A percentile compares a stretch with the other conserved stretches of the same genome.
These are phyloP conservation scores for Cochlearia excelsa DNA, from an alignment of 345 rosid genomes.

Conservation along the genomic window DNA sequence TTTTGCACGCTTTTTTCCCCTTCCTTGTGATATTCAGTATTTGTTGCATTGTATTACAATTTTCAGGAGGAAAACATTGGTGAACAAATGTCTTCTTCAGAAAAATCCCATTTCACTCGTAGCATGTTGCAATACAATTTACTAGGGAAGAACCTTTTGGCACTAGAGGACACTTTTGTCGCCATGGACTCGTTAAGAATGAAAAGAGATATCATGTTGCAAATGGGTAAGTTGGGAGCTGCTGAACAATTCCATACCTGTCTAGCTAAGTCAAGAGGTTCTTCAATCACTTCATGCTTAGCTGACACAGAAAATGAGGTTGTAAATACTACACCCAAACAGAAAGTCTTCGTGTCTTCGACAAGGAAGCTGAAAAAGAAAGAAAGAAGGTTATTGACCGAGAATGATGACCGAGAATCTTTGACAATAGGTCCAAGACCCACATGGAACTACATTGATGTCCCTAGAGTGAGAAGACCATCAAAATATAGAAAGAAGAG, in stretches of 20 bases:
- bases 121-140: conserved; percentile 43
- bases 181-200: conserved; percentile 45
- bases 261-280: conserved; percentile 42
- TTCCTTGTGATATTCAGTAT: background rate
- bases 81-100: conserved; percentile 33
- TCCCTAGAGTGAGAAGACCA: conserved; percentile 34
- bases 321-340: conserved; percentile 21
- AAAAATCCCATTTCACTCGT: conserved; percentile 22
- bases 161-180: conserved; percentile 55
- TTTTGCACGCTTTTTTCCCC: conserved; percentile 4
- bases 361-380: conserved; percentile 44
- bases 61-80: conserved; percentile 13
- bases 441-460: conserved; percentile 25
- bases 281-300: conserved; percentile 35
- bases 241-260: conserved; percentile 44
- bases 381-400: conserved; percentile 35
- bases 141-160: conserved; percentile 62
- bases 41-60: background rate
- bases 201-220: conserved; percentile 63
- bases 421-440: conserved; percentile 24
- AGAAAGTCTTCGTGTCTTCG: conserved; percentile 39
- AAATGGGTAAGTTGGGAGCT: conserved; percentile 68
- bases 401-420: conserved; percentile 25
- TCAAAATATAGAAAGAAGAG: conserved; percentile 48
- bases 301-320: conserved; percentile 36